Base-by-base conservation (phyloP, 2,329 filamentous ascomycete species). In the Aspergillus floridensis region DNA sequence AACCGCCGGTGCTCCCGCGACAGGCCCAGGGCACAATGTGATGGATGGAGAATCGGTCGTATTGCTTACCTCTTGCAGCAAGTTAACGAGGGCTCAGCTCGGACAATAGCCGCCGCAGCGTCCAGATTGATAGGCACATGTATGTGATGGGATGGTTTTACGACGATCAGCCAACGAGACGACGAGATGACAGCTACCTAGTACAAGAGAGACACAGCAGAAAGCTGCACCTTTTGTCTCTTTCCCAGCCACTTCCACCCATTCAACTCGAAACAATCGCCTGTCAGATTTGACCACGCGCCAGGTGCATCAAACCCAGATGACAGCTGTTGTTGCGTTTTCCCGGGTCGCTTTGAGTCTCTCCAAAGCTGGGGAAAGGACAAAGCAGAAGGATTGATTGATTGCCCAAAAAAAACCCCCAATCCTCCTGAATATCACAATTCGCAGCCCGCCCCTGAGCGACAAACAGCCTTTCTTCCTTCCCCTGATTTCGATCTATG, bases 71-170 rank as follows among this genome's bases (percentile, higher is more conserved):
- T 41, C 31, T 22, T 24, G 38, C 38, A 31, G 38, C 19, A 44
- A 44, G 38, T 16, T 16, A 35, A 12, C 21, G 31, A 31, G 38
- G 35, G 53, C 49, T 60, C 60, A 56, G 58, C 49, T 60, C 60
- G 59, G 58, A 59, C 55, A 54, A 56, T 60, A 62, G 52, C 55
- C 58, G 60, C 60, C 19, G 51, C 14, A n/a, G 48, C 31, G 41
- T 35, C 44, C 53, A 52, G 52, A 16, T 41, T 38, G 51, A 50
- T 29, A 29, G 26, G 26, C 10, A 29, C 26, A 29, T 29, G 8
- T 29, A 29, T 29, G 26, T 29, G 48, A 32, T 26, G 21, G 49
- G 46, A 48, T 56, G 54, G 31, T 35, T 48, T 56, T 49, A 50
- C 46, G 51, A 38, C 19, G 57, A 52, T 60, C 60, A 58, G 60